Conservation (phyloP, 2,329 filamentous ascomycete genomes). For the Herpotrichia juniperi region DNA sequence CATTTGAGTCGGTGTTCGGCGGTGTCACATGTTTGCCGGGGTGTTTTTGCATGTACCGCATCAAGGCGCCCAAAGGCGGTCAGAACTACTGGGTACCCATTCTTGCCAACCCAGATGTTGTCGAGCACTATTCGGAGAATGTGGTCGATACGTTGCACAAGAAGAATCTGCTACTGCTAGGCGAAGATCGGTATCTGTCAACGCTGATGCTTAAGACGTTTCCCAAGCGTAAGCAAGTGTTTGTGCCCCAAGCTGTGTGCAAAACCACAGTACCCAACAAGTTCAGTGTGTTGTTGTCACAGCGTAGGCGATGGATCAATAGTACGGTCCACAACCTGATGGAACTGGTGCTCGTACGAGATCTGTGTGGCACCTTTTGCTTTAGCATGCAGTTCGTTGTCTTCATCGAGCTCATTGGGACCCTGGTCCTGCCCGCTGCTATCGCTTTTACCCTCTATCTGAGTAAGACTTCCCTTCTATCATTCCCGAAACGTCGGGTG, state of each 20-base stretch:
- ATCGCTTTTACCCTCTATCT: constrained; percentile 98
- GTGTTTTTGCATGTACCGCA: constrained; percentile 99
- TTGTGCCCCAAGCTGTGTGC: constrained; percentile 97
- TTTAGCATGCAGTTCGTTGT: constrained; percentile 99
- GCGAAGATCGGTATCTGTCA: constrained; percentile 93
- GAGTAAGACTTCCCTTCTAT: constrained; percentile 63
- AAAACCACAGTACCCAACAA: constrained; percentile 95
- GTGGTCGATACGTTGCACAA: constrained; percentile 98
- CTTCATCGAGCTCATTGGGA: constrained; percentile 93
- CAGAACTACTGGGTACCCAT: constrained; percentile 99
- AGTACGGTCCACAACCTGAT: constrained; percentile 98
- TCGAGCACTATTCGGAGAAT: constrained; percentile 99
- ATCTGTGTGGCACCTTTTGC: constrained; percentile 98
- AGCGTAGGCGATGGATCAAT: constrained; percentile 98
- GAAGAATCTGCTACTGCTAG: constrained; percentile 90
- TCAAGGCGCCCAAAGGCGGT: constrained; percentile 97
- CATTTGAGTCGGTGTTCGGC: constrained; percentile 97
- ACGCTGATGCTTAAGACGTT: constrained; percentile 99
- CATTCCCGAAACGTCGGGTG: constrained; percentile 2
- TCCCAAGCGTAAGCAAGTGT: constrained; percentile 98
- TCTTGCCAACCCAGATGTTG: constrained; percentile 95
- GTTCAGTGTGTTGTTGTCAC: constrained; percentile 90
- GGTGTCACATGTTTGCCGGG: constrained; percentile 98
- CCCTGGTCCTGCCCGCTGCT: constrained; percentile 90
- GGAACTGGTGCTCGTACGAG: constrained; percentile 92